Percentiles rank a stretch among this genome's conserved stretches.
Evolutionary conservation across 192 early-diverging fungal genomes (phyloP).

Genomic region (Dimargaris cristalligena): DNA sequence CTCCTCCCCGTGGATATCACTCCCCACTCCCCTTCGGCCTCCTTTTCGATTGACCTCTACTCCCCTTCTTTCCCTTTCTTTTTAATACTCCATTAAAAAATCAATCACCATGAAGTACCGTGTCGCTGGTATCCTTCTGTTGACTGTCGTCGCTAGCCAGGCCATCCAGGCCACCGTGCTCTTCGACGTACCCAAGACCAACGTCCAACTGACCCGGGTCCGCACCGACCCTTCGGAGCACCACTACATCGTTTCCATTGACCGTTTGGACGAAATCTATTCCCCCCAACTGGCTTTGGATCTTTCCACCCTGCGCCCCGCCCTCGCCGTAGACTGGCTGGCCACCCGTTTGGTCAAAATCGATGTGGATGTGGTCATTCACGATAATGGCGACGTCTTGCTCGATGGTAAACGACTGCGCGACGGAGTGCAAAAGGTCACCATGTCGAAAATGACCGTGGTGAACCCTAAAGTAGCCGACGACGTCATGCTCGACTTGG

Average conservation of each 20-base stretch:
- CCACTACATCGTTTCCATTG: conserved; percentile 1
- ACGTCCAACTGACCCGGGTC: neutral
- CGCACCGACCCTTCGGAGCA: neutral
- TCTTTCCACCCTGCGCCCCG: neutral
- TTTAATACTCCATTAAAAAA: too few species aligned
- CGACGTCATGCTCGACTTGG: neutral
- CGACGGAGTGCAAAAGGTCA: neutral
- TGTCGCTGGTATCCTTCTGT: neutral
- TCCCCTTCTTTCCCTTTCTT: too few species aligned
- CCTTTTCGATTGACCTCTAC: too few species aligned
- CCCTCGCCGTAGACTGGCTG: neutral
- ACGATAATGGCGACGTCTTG: neutral
- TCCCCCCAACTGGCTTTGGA: neutral
- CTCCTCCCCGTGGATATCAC: too few species aligned
- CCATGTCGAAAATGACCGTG: neutral
- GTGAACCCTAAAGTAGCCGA: neutral
- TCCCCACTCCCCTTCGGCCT: too few species aligned
- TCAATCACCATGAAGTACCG: neutral
- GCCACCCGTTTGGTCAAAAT: neutral
- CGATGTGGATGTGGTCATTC: neutral
- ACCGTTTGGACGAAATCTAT: neutral
- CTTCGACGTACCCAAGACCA: conserved; percentile 1
- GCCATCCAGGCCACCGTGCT: neutral
- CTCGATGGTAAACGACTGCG: neutral
- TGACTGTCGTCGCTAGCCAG: neutral